Evolutionary conservation across 2,329 filamentous ascomycete species (phyloP).

Genomic region (Catunica adiposa): DNA sequence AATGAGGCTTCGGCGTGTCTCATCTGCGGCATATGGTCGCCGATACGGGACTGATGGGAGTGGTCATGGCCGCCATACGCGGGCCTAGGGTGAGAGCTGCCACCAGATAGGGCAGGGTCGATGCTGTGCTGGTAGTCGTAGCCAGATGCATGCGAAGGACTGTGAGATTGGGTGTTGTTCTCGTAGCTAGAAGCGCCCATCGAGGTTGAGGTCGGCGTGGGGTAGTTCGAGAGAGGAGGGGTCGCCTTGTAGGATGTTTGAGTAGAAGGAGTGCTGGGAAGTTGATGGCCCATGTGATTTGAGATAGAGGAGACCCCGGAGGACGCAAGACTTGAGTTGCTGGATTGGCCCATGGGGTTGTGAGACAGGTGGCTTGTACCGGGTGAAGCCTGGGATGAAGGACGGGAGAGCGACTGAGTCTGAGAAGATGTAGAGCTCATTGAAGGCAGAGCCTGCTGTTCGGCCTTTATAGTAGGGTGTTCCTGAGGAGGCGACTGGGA

Average conservation of each 20-base stretch:
- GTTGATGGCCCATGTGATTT: constrained; percentile 3
- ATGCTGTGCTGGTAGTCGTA: constrained; percentile 31
- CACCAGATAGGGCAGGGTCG: constrained; percentile 40
- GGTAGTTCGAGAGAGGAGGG: constrained; percentile 10
- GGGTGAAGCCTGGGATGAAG: constrained; percentile 9
- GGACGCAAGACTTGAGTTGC: constrained; percentile 1
- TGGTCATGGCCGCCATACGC: constrained; percentile 2
- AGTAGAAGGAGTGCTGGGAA: constrained; percentile 7
- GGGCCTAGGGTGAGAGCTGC: neutral
- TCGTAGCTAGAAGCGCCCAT: constrained; percentile 13
- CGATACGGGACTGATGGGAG: constrained; percentile 8
- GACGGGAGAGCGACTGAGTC: neutral
- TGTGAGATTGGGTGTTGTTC: constrained; percentile 4
- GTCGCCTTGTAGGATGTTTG: constrained; percentile 10
- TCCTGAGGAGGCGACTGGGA: constrained; percentile 9
- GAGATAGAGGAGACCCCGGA: constrained; percentile 4
- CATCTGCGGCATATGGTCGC: constrained; percentile 11
- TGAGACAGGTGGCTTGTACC: neutral
- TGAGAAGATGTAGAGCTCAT: neutral
- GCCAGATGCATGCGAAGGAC: constrained; percentile 25
- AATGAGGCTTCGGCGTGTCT: constrained; percentile 8
- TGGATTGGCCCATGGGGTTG: neutral
- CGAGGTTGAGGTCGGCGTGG: constrained; percentile 11
- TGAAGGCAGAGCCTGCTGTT: constrained; percentile 1
- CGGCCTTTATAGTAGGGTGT: neutral